phyloP scores from a whole-genome alignment of 208 protist species.

The Acanthamoeba quina region DNA sequence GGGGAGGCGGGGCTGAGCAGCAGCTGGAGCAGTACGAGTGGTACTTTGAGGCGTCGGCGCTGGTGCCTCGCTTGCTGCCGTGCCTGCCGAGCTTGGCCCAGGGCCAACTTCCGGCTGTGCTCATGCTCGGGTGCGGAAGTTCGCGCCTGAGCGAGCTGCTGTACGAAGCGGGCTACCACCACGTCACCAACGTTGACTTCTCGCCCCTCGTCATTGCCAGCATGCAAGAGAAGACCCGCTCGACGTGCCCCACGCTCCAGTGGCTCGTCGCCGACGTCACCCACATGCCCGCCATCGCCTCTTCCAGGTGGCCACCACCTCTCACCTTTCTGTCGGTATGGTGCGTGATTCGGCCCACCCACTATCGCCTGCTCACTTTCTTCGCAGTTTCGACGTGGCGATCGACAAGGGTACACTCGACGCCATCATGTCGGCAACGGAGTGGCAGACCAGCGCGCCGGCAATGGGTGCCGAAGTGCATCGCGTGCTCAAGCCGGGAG shows the following conservation, averaged over 20 bases:
- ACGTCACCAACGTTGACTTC: slow-evolving; percentile 42
- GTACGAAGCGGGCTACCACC: not conserved
- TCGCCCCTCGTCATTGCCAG: slow-evolving; percentile 20
- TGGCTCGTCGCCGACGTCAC: slow-evolving; percentile 32
- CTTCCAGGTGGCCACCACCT: not conserved
- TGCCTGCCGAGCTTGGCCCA: not conserved
- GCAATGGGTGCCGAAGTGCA: slow-evolving; percentile 23
- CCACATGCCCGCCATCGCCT: not conserved
- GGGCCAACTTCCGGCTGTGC: not conserved
- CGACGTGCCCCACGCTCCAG: not conserved
- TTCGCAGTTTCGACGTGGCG: slow-evolving; percentile 3
- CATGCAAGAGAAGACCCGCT: not conserved
- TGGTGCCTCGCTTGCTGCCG: not conserved
- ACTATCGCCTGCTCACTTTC: too few relatives aligned
- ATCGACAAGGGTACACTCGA: slow-evolving; percentile 49
- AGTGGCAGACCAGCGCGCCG: not conserved
- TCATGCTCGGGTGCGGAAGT: slow-evolving; percentile 33
- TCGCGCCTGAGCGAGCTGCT: slow-evolving; percentile 1
- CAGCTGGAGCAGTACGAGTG: slow-evolving; percentile 13
- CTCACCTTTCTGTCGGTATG: not conserved
- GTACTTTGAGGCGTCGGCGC: slow-evolving; percentile 1
- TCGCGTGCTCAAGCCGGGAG: slow-evolving; percentile 3
- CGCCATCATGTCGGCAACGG: not conserved
- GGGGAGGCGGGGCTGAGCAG: too few relatives aligned
- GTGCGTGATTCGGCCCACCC: too few relatives aligned